These are phyloP conservation scores for Sarocladiaceae sp. DNA, from an alignment of 2,329 filamentous ascomycete species.

Conservation along the genomic window DNA sequence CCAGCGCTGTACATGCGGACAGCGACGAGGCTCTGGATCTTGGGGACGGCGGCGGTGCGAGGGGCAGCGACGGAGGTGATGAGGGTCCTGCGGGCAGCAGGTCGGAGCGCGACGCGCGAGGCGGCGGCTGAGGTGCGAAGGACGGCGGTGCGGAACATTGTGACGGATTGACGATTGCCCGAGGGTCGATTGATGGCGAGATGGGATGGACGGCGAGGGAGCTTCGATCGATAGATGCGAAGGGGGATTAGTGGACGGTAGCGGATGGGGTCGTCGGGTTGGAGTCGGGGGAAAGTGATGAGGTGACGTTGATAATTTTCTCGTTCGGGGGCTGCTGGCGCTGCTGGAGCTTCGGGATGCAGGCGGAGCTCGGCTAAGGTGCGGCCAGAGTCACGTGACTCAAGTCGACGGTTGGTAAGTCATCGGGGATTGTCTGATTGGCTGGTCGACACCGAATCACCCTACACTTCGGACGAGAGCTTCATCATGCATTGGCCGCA, in stretches of 20 bases:
- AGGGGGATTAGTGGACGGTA: constrained; percentile 3
- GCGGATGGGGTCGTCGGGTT: constrained; percentile 8
- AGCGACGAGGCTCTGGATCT: constrained; percentile 57
- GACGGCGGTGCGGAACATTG: constrained; percentile 85
- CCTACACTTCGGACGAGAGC: neutral
- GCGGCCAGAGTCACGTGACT: constrained; percentile 21
- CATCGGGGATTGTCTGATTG: neutral
- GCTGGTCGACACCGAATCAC: neutral
- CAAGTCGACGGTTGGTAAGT: neutral
- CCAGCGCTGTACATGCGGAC: constrained; percentile 83
- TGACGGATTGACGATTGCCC: constrained; percentile 11
- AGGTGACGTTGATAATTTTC: constrained; percentile 10
- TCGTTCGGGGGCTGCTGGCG: constrained; percentile 11
- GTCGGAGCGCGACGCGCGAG: constrained; percentile 41
- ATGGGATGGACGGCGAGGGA: constrained; percentile 9
- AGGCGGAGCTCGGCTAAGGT: constrained; percentile 11
- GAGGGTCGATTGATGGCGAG: constrained; percentile 11
- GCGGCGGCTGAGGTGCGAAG: constrained; percentile 66
- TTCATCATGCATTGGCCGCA: too few relatives aligned
- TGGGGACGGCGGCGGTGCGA: constrained; percentile 53
- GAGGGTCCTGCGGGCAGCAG: constrained; percentile 32
- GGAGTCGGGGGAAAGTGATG: constrained; percentile 12
- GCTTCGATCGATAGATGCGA: constrained; percentile 13
- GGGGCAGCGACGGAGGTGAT: constrained; percentile 33
- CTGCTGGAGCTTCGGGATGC: constrained; percentile 19